These are phyloP conservation scores for Lathyrus sativus DNA, from an alignment of 306 rosid genomes.

Conservation along the genomic window DNA sequence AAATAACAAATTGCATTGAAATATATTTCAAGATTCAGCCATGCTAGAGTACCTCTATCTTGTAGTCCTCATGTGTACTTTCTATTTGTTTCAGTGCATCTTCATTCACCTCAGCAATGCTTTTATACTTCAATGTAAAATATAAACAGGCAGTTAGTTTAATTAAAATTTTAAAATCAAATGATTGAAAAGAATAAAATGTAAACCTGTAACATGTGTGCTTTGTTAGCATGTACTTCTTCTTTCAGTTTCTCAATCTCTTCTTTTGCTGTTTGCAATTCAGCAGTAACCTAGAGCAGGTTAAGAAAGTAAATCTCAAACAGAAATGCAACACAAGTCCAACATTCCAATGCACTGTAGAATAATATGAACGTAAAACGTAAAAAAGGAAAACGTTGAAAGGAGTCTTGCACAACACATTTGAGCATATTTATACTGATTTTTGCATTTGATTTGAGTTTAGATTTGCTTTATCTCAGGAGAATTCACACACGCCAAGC, in stretches of 20 bases:
- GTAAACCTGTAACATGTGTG: constrained; percentile 90
- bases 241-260: constrained; percentile 78
- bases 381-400: background rate
- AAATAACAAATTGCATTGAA: background rate
- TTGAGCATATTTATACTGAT: background rate
- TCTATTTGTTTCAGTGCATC: constrained; percentile 88
- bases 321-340: constrained; percentile 22
- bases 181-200: constrained; percentile 18
- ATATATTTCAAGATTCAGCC: constrained; percentile 16
- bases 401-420: background rate
- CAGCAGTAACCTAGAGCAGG: constrained; percentile 56
- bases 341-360: background rate
- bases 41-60: constrained; percentile 67
- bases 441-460: constrained; percentile 1
- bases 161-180: constrained; percentile 5
- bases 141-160: constrained; percentile 34
- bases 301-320: constrained; percentile 30
- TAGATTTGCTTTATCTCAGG: background rate
- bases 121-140: constrained; percentile 69
- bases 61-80: constrained; percentile 65
- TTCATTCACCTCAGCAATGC: constrained; percentile 92
- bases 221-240: constrained; percentile 73
- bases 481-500: background rate
- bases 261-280: constrained; percentile 63
- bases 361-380: constrained; percentile 1